phyloP scores from a whole-genome alignment of 345 rosid genomes.

The Eucalyptus shirleyi region DNA sequence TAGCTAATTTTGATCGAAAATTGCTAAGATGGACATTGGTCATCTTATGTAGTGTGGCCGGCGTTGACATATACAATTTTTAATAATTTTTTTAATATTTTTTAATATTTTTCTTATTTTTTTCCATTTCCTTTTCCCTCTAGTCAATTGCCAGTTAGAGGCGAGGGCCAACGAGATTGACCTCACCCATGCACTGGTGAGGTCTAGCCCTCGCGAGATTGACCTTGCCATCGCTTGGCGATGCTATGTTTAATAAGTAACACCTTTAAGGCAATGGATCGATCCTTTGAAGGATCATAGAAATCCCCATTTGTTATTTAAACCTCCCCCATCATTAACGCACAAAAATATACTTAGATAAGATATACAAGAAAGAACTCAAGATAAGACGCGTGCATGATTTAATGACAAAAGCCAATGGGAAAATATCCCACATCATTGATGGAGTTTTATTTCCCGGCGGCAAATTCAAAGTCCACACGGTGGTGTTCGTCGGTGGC shows the following conservation, averaged over 20 bases:
- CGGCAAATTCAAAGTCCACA: neutral
- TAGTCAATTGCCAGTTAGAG: fast-evolving
- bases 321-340: neutral
- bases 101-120: too few species aligned
- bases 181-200: neutral
- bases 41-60: fast-evolving
- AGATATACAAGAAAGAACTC: neutral
- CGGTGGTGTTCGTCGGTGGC: neutral
- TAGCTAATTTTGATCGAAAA: neutral
- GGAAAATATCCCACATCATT: neutral
- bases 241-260: too few species aligned
- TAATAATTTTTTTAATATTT: too few species aligned
- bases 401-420: neutral
- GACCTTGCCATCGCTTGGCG: neutral
- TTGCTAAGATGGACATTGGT: fast-evolving
- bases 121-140: neutral
- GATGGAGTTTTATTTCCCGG: neutral
- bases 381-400: too few species aligned
- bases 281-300: too few species aligned
- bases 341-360: too few species aligned
- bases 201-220: neutral
- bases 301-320: too few species aligned
- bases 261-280: too few species aligned
- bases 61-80: fast-evolving
- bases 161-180: fast-evolving